A percentile compares a stretch with the other conserved stretches of the same genome.
Conservation (phyloP, 805 yeast genomes). For the Candida piceae region DNA sequence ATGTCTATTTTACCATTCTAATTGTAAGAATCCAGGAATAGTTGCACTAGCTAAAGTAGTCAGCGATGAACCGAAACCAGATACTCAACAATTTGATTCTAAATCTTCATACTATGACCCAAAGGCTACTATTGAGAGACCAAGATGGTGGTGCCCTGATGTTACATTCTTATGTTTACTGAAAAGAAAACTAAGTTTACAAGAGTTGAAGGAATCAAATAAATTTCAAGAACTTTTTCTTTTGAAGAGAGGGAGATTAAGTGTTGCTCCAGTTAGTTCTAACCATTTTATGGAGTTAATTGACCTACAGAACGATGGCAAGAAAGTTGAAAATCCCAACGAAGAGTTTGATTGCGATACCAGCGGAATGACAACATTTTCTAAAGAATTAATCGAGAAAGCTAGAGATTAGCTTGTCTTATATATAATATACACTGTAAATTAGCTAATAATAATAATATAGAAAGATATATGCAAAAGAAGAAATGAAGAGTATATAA, state of each 20-base stretch:
- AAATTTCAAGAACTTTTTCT: slow-evolving; percentile 38
- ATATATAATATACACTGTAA: background rate
- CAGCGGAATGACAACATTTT: slow-evolving; percentile 7
- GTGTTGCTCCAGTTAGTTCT: slow-evolving; percentile 45
- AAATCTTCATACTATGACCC: slow-evolving; percentile 44
- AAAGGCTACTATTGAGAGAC: slow-evolving; percentile 35
- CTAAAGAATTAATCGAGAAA: slow-evolving; percentile 3
- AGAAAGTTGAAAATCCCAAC: slow-evolving; percentile 1
- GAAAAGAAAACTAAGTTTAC: slow-evolving; percentile 36
- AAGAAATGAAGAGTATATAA: no score
- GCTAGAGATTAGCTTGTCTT: no score
- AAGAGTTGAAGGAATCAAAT: slow-evolving; percentile 31
- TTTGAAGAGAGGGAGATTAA: slow-evolving; percentile 44
- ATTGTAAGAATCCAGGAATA: slow-evolving; percentile 49
- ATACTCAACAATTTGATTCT: slow-evolving; percentile 36
- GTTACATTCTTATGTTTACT: slow-evolving; percentile 40
- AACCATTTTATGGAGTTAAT: slow-evolving; percentile 38
- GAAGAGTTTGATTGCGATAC: slow-evolving; percentile 20
- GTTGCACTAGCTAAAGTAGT: slow-evolving; percentile 43
- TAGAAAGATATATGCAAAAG: no score
- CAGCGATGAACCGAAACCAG: slow-evolving; percentile 33
- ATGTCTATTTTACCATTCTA: slow-evolving; percentile 51
- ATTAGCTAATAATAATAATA: no score
- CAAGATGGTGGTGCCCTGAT: slow-evolving; percentile 57
- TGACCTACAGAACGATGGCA: slow-evolving; percentile 29